Percentiles rank a stretch among this genome's conserved stretches.
Conservation (phyloP, 306 rosid species). For the Vigna nakashimae region DNA sequence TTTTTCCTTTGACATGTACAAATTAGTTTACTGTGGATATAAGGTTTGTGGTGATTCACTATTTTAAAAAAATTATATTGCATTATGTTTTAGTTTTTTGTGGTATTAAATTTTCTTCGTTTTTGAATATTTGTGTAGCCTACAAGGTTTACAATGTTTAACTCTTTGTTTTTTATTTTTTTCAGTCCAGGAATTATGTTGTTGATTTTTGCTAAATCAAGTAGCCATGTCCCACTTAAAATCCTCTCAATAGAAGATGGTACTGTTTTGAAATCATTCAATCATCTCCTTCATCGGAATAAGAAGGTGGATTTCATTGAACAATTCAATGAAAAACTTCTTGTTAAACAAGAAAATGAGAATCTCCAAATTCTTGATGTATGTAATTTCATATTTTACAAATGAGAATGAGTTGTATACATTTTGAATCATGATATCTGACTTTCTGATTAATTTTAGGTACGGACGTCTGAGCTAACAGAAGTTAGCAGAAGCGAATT, state of each 20-base stretch:
- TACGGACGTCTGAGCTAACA: slow-evolving; percentile 81
- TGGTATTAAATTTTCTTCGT: background rate
- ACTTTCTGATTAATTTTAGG: slow-evolving; percentile 57
- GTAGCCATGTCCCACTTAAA: slow-evolving; percentile 89
- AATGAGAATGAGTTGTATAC: background rate
- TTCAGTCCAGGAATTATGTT: slow-evolving; percentile 95
- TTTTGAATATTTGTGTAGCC: background rate
- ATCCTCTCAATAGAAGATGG: slow-evolving; percentile 97
- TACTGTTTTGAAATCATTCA: slow-evolving; percentile 92
- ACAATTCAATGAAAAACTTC: slow-evolving; percentile 97
- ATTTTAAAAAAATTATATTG: background rate
- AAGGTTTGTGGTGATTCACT: slow-evolving; percentile 26
- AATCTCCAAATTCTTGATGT: slow-evolving; percentile 96
- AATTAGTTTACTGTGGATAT: slow-evolving; percentile 8
- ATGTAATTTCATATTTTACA: slow-evolving; percentile 47
- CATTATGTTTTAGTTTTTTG: slow-evolving; percentile 20
- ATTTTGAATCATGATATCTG: slow-evolving; percentile 35
- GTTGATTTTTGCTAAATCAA: slow-evolving; percentile 80
- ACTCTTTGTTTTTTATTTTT: slow-evolving; percentile 37
- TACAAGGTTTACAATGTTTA: slow-evolving; percentile 19
- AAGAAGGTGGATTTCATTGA: slow-evolving; percentile 97
- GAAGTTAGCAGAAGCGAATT: slow-evolving; percentile 89
- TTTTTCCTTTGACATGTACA: slow-evolving; percentile 10
- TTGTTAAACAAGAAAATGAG: slow-evolving; percentile 97
- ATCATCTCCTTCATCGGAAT: slow-evolving; percentile 93